Conservation (phyloP, 2,329 filamentous ascomycete genomes). For the Pyricularia pennisetigena region DNA sequence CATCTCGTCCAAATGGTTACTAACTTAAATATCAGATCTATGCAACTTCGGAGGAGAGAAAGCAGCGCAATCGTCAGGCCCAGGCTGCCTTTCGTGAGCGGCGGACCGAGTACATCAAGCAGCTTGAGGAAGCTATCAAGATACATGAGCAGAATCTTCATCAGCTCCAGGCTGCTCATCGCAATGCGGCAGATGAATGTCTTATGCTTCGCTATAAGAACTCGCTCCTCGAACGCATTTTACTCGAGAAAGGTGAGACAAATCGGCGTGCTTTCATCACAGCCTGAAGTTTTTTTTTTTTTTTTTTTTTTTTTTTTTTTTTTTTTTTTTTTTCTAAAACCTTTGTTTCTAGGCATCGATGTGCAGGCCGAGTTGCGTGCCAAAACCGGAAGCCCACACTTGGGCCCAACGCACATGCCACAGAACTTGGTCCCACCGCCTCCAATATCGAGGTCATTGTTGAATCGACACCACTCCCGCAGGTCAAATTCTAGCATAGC, state of each 20-base stretch:
- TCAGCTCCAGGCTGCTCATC: constrained; percentile 86
- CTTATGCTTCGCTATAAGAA: constrained; percentile 99
- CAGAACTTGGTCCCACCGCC: constrained; percentile 63
- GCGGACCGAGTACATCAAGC: constrained; percentile 98
- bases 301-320: too few relatives aligned
- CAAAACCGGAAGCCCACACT: constrained; percentile 80
- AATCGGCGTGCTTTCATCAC: background rate
- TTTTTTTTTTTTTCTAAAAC: background rate
- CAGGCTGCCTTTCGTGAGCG: constrained; percentile 96
- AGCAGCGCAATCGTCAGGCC: constrained; percentile 93
- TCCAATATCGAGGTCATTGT: constrained; percentile 68
- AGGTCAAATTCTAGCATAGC: constrained; percentile 65
- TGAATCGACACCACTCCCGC: constrained; percentile 68
- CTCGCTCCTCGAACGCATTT: constrained; percentile 85
- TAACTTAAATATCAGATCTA: constrained; percentile 61
- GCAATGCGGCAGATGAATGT: constrained; percentile 90
- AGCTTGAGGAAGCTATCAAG: constrained; percentile 93
- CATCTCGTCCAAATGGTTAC: background rate
- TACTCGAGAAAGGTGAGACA: constrained; percentile 79
- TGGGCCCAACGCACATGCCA: constrained; percentile 58
- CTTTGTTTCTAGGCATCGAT: constrained; percentile 64
- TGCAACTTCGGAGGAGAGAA: constrained; percentile 95
- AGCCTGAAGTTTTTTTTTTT: background rate
- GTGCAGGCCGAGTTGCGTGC: constrained; percentile 91
- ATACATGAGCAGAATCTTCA: constrained; percentile 92